Evolutionary conservation across 1,284 basidiomycete species (phyloP).

Genomic region (Fomitopsis schrenkii): DNA sequence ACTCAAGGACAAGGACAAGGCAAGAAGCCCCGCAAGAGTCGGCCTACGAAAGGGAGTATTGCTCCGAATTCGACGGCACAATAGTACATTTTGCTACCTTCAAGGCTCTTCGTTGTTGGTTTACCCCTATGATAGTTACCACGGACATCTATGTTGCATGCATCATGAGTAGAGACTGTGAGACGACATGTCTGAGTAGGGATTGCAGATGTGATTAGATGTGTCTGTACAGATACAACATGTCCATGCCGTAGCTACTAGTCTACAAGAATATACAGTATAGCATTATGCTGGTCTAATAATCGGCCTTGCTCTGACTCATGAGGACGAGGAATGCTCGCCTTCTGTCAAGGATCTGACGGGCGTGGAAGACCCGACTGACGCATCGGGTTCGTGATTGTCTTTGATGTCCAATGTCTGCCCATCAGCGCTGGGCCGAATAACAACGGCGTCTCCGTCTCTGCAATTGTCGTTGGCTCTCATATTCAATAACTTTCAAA

Average conservation of each 20-base stretch:
- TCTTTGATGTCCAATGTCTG: constrained; percentile 48
- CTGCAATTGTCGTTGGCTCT: constrained; percentile 23
- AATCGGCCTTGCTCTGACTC: neutral
- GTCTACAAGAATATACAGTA: neutral
- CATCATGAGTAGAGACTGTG: neutral
- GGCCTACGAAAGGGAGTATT: neutral
- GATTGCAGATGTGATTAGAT: neutral
- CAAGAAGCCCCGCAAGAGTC: neutral
- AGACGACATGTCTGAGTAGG: neutral
- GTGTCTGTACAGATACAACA: constrained; percentile 1
- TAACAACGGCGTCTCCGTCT: constrained; percentile 61
- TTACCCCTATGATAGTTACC: neutral
- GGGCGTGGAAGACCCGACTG: constrained; percentile 10
- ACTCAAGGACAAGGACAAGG: neutral
- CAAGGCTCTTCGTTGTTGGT: neutral
- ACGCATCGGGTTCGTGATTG: constrained; percentile 49
- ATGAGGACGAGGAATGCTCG: neutral
- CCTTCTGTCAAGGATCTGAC: neutral
- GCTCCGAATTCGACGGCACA: neutral
- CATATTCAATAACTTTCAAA: constrained; percentile 37
- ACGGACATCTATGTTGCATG: neutral
- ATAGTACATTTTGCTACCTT: neutral
- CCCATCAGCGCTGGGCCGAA: constrained; percentile 44
- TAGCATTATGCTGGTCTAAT: neutral
- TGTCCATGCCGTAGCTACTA: neutral